Evolutionary conservation across 306 rosid genomes (phyloP), one percentile per base, ranked within the genome.

Genomic region (Vigna radiata): DNA sequence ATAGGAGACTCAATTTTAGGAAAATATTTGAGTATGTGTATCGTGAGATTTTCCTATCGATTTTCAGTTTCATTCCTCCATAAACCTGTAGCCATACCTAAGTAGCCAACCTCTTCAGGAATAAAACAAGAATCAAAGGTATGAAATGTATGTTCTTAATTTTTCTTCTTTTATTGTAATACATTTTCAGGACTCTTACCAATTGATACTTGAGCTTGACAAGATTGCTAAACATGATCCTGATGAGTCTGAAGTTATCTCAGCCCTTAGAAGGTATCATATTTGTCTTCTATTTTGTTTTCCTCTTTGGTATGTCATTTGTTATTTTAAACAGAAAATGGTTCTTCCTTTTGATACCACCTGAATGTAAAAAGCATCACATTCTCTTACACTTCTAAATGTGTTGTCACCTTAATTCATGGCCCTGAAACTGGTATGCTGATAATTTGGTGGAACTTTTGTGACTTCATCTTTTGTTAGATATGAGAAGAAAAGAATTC

Each of bases 161-260:
- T 46, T 19, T n/a, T 18, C 13, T 19, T 66, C 31, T 76, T 48
- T 59, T 50, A 27, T 59, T 65, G 63, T 69, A 41, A 76, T 60
- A 41, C 60, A 72, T 60, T 54, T 77, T 46, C 83, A 85, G 88
- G 85, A 85, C 56, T 73, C 85, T 77, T 85, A 77, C 79, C 88
- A 78, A 59, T 49, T 85, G n/a, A 85, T 81, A 68, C 81, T 85
- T 41, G 88, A 85, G 80, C 88, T 85, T 53, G 88, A 85, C 67
- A 73, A 73, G 39, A 39, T 85, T 54, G 29, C 66, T 46, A 43
- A 37, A 62, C 29, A 70, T 69, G 76, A 54, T 19, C 52, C 16
- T 59, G 75, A 25, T 0, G 77, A 31, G 18, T 75, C 85, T 68
- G 50, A 77, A 46, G 72, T 69, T 62, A 67, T 61, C 78, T 73